Base-by-base conservation (phyloP, 2,329 filamentous ascomycete genomes). In the Colletotrichum coccodes region DNA sequence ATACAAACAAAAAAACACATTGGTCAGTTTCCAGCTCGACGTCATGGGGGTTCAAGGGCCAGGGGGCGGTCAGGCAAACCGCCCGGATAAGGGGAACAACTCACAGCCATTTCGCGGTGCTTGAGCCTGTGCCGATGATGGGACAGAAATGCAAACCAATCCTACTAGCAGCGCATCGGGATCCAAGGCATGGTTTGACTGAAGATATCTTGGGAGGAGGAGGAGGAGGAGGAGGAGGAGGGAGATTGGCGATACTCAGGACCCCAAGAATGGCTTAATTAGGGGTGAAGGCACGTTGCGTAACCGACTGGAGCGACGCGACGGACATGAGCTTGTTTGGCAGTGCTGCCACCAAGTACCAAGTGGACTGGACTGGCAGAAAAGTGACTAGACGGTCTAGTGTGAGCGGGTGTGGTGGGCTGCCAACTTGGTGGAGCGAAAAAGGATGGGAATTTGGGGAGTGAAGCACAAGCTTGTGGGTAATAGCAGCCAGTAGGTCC, bases 21-120 rank as follows among this genome's bases (percentile, higher is more conserved):
- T 44, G 54, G 65, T 68, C 62, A 70, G 62, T 52, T 44, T n/a
- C 40, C 36, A 62, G 44, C 63, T 63, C 59, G 64, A 71, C 70
- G 70, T 71, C 68, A 70, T 71, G 57, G 64, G 61, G 60, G 68
- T 62, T 21, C 47, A 60, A 57, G 47, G 60, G 54, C 38, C 32
- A 21, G 23, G 28, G 44, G 32, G 60, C 38, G 26, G 30, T 68
- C 53, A 36, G 42, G 54, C 9, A 30, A 34, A 32, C 30, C 44
- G 47, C 46, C 36, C 38, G 40, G 47, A 14, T 46, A 56, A 40
- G 74, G 42, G 40, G 16, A 34, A 36, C n/a, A 40, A 67, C 79
- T 76, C 74, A 81, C 79, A 77, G 76, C 76, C 79, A 81, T 81
- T 64, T 73, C 77, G 77, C 72, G 73, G 53, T 68, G 21, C 57